Evolutionary conservation across 768 basidiomycete species (phyloP).

Genomic region (Leucogyrophana mollusca): DNA sequence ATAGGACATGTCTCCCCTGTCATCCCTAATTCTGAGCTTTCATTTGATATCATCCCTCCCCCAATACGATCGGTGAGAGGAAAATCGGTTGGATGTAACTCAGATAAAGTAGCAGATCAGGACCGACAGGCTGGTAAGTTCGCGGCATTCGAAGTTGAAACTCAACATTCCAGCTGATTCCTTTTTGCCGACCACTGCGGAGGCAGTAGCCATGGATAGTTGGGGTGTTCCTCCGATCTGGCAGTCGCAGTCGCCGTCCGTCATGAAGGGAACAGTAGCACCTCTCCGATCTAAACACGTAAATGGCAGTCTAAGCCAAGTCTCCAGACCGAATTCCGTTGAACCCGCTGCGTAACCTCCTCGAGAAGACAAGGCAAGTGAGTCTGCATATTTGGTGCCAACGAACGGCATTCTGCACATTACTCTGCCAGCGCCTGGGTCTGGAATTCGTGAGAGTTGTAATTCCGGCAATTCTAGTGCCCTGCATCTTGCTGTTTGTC

Average conservation of each 20-base stretch:
- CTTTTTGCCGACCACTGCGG: constrained; percentile 28
- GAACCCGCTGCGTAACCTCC: too few relatives aligned
- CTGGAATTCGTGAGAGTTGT: too few relatives aligned
- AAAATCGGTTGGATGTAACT: constrained; percentile 21
- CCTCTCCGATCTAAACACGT: constrained; percentile 18
- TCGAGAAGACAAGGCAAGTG: too few relatives aligned
- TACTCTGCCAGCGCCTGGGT: too few relatives aligned
- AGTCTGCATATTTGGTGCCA: too few relatives aligned
- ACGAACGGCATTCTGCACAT: too few relatives aligned
- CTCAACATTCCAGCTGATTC: constrained; percentile 18
- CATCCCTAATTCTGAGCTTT: too few relatives aligned
- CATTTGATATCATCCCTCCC: constrained; percentile 3
- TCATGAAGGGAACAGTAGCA: constrained; percentile 4
- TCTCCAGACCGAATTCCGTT: too few relatives aligned
- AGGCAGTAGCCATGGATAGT: constrained; percentile 14
- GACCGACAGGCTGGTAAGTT: constrained; percentile 24
- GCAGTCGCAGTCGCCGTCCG: constrained; percentile 12
- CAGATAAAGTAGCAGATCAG: constrained; percentile 32
- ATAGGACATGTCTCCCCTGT: too few relatives aligned
- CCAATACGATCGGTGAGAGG: constrained; percentile 33
- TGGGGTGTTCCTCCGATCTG: constrained; percentile 24
- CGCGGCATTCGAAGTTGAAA: constrained; percentile 30
- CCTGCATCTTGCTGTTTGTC: too few relatives aligned
- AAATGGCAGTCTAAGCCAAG: constrained; percentile 14
- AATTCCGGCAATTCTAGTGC: too few relatives aligned